A percentile compares a stretch with the other conserved stretches of the same genome.
Evolutionary conservation across 1,284 basidiomycete species (phyloP).

Genomic region (Anthracocystis setariae): DNA sequence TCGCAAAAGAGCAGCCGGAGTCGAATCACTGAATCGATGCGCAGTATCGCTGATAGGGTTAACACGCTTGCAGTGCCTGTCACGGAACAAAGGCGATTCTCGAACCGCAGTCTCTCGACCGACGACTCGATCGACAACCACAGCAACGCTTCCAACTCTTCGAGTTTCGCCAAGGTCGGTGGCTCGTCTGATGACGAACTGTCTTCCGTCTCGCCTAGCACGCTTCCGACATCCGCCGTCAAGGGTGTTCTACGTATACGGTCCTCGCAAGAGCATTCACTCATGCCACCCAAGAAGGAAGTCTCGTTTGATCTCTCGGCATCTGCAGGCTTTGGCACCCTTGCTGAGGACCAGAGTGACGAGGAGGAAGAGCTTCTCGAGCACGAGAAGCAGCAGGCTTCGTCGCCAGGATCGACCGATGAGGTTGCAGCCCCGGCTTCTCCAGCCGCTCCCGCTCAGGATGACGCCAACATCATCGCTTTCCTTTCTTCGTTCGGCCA

Average conservation of each 20-base stretch:
- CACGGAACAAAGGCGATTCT: conserved; percentile 19
- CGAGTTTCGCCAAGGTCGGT: conserved; percentile 35
- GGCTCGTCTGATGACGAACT: conserved; percentile 32
- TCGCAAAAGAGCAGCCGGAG: conserved; percentile 29
- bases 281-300: conserved; percentile 33
- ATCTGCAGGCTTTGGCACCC: conserved; percentile 5
- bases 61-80: conserved; percentile 24
- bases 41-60: conserved; percentile 32
- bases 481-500: conserved; percentile 49
- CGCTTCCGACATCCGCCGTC: conserved; percentile 2
- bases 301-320: conserved; percentile 36
- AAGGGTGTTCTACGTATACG: conserved; percentile 45
- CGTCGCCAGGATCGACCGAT: background rate
- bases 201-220: conserved; percentile 10
- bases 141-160: conserved; percentile 40
- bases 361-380: conserved; percentile 34
- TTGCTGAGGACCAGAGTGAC: conserved; percentile 16
- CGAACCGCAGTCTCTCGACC: conserved; percentile 38
- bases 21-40: conserved; percentile 40
- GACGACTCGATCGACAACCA: conserved; percentile 42
- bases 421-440: background rate
- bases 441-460: conserved; percentile 8
- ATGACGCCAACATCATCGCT: conserved; percentile 41
- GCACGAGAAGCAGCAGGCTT: conserved; percentile 38
- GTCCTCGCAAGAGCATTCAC: conserved; percentile 8